Evolutionary conservation across 1,284 basidiomycete genomes (phyloP), one percentile per base, ranked within the genome.

Genomic region (Cryptococcus floricola): DNA sequence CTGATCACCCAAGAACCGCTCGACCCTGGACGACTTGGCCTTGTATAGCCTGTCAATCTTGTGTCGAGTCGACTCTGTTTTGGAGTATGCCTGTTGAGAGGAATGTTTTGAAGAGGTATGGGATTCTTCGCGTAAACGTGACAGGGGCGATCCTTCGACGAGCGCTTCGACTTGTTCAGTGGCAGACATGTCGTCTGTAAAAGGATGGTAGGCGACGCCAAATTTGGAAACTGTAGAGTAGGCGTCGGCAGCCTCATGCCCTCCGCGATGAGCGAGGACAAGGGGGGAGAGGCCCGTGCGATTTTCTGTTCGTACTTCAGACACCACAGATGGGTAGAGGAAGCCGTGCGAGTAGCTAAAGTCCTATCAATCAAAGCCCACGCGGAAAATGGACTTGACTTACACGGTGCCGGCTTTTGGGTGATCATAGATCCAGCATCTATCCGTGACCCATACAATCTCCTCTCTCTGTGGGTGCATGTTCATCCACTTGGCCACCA

Each of bases 361-460:
- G 28, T 37, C 6, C 14, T 16, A 10, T 25, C 16, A 38, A 16
- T 41, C 6, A 8, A 10, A 37, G 25, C 19, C 8, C 38, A 38
- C 14, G 9, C 14, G 19, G 41, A 42, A 16, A 25, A 50, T 42
- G 47, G 28, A 39, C n/a, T 8, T 14, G 28, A 80, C 87, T 69
- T 80, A 91, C 84, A 93, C 90, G 19, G 94, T 97, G 48, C 88
- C 87, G 3, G 89, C 85, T 52, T 91, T 87, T 0, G 95, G 95
- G 77, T 97, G 94, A 75, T 98, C 95, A 77, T 98, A 97, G 63
- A 98, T 92, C 91, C 91, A 97, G 76, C 95, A 98, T 28, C 87
- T 84, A 72, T 98, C 95, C 65, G 89, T 88, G 31, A 84, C 82
- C 92, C 92, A 98, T 52, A 91, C 84, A 39, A 98, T 85, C 62